phyloP scores from a whole-genome alignment of 192 early-diverging fungal species.

The Neocallimastix lanati region DNA sequence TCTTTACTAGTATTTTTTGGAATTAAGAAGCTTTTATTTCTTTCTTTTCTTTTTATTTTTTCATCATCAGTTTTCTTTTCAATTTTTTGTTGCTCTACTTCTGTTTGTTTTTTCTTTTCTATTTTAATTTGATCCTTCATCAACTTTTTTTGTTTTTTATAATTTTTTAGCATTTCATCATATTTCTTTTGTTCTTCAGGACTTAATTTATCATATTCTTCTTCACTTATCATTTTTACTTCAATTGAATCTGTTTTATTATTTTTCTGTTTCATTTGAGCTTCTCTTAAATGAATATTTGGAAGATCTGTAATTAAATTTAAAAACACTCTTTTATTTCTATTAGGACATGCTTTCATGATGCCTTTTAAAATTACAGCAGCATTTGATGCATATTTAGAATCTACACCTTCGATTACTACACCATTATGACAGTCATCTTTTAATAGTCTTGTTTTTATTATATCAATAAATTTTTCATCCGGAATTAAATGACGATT shows the following conservation, averaged over 20 bases:
- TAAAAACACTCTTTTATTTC: slow-evolving; percentile 5
- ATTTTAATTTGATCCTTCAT: slow-evolving; percentile 24
- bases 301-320: slow-evolving; percentile 17
- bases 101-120: slow-evolving; percentile 24
- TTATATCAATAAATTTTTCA: slow-evolving; percentile 16
- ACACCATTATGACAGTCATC: slow-evolving; percentile 18
- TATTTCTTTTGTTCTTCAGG: slow-evolving; percentile 22
- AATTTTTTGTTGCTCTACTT: slow-evolving; percentile 13
- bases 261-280: slow-evolving; percentile 7
- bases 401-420: slow-evolving; percentile 36
- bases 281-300: slow-evolving; percentile 17
- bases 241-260: slow-evolving; percentile 19
- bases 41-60: slow-evolving; percentile 20
- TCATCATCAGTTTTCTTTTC: slow-evolving; percentile 18
- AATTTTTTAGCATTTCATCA: slow-evolving; percentile 19
- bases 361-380: slow-evolving; percentile 13
- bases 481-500: slow-evolving; percentile 16
- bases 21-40: neutral
- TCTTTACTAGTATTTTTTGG: neutral
- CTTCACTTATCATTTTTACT: slow-evolving; percentile 24
- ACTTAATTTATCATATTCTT: slow-evolving; percentile 31
- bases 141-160: slow-evolving; percentile 20
- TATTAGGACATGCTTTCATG: slow-evolving; percentile 12
- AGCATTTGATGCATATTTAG: slow-evolving; percentile 14
- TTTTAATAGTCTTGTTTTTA: slow-evolving; percentile 11